phyloP scores from a whole-genome alignment of 73 alveolate species.

The Stentor coeruleus region DNA sequence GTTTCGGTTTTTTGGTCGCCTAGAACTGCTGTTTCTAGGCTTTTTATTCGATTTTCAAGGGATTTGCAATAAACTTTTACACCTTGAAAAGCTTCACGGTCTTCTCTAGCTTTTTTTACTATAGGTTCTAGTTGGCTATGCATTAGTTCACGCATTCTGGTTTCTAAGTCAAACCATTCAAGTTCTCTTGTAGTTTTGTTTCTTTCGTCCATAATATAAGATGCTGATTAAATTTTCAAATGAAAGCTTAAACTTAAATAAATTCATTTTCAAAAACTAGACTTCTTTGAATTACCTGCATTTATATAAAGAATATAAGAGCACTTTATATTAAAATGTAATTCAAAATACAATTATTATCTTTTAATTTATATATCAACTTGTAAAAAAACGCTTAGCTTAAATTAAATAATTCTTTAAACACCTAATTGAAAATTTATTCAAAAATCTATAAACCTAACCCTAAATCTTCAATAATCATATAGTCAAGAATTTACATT shows the following conservation, averaged over 20 bases:
- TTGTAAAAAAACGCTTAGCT: no score
- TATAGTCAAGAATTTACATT: background rate
- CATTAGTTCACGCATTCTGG: constrained; percentile 11
- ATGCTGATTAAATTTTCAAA: no score
- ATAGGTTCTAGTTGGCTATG: constrained; percentile 15
- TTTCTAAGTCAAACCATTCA: constrained; percentile 24
- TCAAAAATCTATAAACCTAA: background rate
- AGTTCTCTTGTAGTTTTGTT: constrained; percentile 11
- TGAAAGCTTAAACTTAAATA: no score
- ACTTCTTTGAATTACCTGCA: background rate
- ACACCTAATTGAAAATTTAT: no score
- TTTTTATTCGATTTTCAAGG: background rate
- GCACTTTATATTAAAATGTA: background rate
- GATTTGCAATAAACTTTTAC: background rate
- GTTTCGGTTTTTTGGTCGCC: constrained; percentile 15
- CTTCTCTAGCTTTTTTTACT: constrained; percentile 6
- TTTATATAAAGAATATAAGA: background rate
- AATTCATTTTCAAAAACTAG: background rate
- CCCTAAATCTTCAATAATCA: background rate
- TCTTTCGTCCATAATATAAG: background rate
- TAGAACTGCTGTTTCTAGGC: background rate
- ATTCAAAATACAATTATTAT: no score
- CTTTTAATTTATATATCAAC: no score
- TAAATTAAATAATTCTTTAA: no score
- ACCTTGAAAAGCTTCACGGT: background rate